These are phyloP conservation scores for Fusarium penzigii DNA, from an alignment of 2,329 filamentous ascomycete species.

Conservation along the genomic window DNA sequence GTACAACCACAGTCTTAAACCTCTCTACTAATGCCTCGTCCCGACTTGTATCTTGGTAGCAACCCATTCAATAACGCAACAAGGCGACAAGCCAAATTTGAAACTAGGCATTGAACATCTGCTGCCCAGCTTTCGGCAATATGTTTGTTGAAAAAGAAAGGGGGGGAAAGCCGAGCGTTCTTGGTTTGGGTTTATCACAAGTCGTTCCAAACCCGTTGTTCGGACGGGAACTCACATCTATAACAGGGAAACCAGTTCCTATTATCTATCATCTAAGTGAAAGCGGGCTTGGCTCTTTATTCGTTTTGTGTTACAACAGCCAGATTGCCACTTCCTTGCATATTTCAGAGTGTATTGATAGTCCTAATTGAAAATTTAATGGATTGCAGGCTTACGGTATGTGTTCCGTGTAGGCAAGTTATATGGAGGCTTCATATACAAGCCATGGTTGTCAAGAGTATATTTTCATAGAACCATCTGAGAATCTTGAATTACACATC, in stretches of 20 bases:
- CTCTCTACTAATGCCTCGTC: background rate
- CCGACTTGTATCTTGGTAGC: background rate
- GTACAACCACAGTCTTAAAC: background rate
- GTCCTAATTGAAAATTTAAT: background rate
- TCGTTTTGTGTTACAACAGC: background rate
- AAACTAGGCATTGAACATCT: background rate
- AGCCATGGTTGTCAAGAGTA: background rate
- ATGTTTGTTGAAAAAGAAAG: background rate
- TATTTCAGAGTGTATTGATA: background rate
- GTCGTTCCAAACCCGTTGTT: too few species aligned
- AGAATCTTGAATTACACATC: background rate
- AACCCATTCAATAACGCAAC: background rate
- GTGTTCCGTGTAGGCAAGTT: background rate
- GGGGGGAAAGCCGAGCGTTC: too few species aligned
- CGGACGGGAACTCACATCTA: background rate
- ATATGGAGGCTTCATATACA: background rate
- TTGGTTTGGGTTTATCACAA: too few species aligned
- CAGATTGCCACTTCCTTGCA: background rate
- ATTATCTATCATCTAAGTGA: background rate
- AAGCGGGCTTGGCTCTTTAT: background rate
- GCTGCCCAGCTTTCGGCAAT: background rate
- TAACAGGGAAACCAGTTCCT: background rate
- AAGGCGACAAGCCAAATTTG: too few species aligned
- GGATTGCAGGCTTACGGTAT: background rate
- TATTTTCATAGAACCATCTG: background rate